Evolutionary conservation across 1,284 basidiomycete species (phyloP).

Genomic region (Rhodotorula sp.): DNA sequence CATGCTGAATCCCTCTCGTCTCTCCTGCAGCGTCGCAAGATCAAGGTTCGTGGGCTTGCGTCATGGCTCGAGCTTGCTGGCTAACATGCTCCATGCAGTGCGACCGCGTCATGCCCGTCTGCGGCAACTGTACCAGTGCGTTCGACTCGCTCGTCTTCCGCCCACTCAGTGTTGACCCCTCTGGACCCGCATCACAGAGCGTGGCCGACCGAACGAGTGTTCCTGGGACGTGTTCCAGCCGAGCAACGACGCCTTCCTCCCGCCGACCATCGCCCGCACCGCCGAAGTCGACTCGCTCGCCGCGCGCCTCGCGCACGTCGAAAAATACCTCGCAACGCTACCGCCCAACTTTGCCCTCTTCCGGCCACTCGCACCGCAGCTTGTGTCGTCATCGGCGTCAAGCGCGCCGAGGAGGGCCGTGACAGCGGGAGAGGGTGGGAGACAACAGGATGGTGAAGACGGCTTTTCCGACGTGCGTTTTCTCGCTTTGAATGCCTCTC

Average conservation of each 20-base stretch:
- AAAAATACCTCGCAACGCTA: conserved; percentile 32
- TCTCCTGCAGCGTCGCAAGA: conserved; percentile 24
- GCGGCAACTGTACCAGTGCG: conserved; percentile 36
- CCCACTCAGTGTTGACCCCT: background rate
- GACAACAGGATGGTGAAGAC: conserved; percentile 14
- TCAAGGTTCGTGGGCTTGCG: conserved; percentile 19
- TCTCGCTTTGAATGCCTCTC: background rate
- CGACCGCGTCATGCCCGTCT: conserved; percentile 39
- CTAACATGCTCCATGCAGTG: conserved; percentile 13
- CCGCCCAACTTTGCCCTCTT: conserved; percentile 41
- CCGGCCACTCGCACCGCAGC: conserved; percentile 6
- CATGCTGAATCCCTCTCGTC: background rate
- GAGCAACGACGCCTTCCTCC: conserved; percentile 32
- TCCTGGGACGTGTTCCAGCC: conserved; percentile 39
- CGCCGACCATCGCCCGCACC: conserved; percentile 34
- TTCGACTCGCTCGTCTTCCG: background rate
- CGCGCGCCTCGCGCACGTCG: conserved; percentile 36
- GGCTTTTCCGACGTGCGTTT: conserved; percentile 25
- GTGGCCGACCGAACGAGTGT: conserved; percentile 29
- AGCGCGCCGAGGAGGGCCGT: background rate
- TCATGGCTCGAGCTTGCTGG: background rate
- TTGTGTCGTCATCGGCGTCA: background rate
- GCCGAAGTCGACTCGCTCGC: conserved; percentile 31
- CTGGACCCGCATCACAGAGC: conserved; percentile 2
- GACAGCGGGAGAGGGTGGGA: background rate